A percentile compares a stretch with the other conserved stretches of the same genome.
These are phyloP conservation scores for Angomonas ambiguus DNA, from an alignment of 208 protist species.

Conservation along the genomic window DNA sequence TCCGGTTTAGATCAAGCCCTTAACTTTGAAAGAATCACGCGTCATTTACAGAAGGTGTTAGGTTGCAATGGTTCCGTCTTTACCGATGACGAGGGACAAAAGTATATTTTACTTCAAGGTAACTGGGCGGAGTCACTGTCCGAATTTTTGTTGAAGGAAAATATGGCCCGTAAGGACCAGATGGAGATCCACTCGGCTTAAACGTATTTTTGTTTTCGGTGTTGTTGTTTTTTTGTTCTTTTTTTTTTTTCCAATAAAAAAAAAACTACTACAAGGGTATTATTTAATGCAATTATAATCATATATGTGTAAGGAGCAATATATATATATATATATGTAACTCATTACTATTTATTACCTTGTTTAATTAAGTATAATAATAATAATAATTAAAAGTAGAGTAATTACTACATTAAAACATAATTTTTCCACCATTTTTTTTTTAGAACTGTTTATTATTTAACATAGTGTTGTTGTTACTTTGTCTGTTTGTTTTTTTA, in stretches of 20 bases:
- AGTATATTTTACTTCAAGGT: background rate
- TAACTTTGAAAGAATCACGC: background rate
- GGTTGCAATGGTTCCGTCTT: background rate
- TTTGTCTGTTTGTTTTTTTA: too few relatives aligned
- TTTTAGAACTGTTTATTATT: too few relatives aligned
- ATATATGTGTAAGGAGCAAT: background rate
- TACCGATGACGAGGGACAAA: background rate
- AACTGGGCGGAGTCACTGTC: background rate
- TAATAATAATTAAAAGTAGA: background rate
- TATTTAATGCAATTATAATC: background rate
- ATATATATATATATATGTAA: background rate
- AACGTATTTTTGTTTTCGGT: background rate
- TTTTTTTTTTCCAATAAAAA: slow-evolving; percentile 10
- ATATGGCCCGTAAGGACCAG: background rate
- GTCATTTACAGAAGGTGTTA: background rate
- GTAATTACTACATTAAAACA: background rate
- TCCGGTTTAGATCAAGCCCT: background rate
- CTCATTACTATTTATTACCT: too few relatives aligned
- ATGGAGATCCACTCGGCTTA: background rate
- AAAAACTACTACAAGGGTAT: background rate
- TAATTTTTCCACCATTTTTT: background rate
- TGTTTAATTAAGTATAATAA: too few relatives aligned
- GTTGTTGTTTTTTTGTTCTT: slow-evolving; percentile 7
- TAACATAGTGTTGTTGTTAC: too few relatives aligned
- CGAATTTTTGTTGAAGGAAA: background rate